Evolutionary conservation across 208 protist genomes (phyloP), one percentile per base, ranked within the genome.

Genomic region (Sergeia podlipaevii): DNA sequence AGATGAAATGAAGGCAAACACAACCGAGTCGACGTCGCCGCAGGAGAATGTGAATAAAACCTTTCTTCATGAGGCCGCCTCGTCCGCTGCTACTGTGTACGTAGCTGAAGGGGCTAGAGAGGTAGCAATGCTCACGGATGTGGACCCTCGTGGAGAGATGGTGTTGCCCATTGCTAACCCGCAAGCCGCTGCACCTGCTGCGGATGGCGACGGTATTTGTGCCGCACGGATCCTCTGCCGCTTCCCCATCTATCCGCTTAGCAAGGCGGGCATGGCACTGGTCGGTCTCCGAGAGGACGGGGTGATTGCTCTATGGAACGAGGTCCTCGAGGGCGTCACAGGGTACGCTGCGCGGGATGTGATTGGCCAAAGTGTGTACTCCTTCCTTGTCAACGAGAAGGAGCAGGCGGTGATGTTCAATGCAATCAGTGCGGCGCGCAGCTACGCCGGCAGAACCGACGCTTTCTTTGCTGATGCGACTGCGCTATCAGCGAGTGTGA

Each of bases 251-350:
- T 51, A 27, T 1, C 61, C 53, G 17, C 39, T 80, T 17, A 29
- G 54, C 32, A 43, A 18, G 6, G 50, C 63, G 32, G 50, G 34
- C 28, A 49, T 73, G 23, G 70, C 70, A 2, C 32, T 92, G 17
- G 57, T 95, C 21, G 83, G 70, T 18, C 72, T 95, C 24, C 79
- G 84, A 17, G 88, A 89, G 61, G 88, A 95, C 58, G 88, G 88
- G 0, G 56, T 84, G 24, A 84, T 95, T 28, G 38, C 86, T 21
- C 52, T 69, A 33, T 95, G 84, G 82, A 92, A 87, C 69, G 68
- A 77, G 18, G 77, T 63, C 39, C 53, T 88, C 42, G 76, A 61
- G 34, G 54, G 30, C 38, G 63, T 89, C 7, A 92, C 81, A 20
- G 76, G 66, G 54, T 95, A 92, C 68, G 46, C 76, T 28, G 60